phyloP scores from a whole-genome alignment of 129 eudicot genomes.

The Gnaphalium uliginosum region DNA sequence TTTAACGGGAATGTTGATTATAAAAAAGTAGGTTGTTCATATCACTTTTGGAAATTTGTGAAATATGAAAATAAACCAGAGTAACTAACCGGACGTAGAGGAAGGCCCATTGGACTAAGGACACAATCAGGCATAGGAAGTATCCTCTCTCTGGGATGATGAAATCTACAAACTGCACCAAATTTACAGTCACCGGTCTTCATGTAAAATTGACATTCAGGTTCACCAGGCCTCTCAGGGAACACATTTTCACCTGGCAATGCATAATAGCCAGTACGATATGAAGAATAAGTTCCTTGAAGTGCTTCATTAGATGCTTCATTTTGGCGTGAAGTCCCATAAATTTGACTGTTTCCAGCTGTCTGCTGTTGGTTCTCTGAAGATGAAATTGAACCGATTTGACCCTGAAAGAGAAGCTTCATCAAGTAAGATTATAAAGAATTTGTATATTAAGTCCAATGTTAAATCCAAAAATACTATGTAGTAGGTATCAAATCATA shows the following conservation, averaged over 20 bases:
- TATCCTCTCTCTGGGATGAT: constrained; percentile 89
- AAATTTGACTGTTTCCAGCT: constrained; percentile 52
- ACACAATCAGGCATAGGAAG: constrained; percentile 84
- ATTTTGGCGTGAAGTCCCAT: constrained; percentile 56
- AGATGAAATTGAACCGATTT: constrained; percentile 66
- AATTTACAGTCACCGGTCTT: constrained; percentile 98
- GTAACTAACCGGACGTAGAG: constrained; percentile 81
- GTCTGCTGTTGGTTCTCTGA: constrained; percentile 67
- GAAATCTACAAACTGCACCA: constrained; percentile 95
- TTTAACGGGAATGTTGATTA: neutral
- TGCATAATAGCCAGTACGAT: constrained; percentile 73
- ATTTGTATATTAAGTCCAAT: neutral
- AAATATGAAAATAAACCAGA: neutral
- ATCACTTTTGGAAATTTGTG: neutral
- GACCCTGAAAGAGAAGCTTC: constrained; percentile 55
- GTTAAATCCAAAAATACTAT: neutral
- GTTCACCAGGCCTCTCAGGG: constrained; percentile 97
- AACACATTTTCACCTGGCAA: constrained; percentile 75
- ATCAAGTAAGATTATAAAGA: constrained; percentile 19
- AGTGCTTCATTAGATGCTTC: constrained; percentile 53
- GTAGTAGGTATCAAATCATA: neutral
- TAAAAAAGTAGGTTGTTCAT: neutral
- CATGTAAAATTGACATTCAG: constrained; percentile 95
- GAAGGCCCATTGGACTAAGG: constrained; percentile 93
- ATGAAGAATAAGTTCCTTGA: constrained; percentile 57